These are phyloP conservation scores for Tilletia horrida DNA, from an alignment of 1,284 basidiomycete genomes.

Conservation along the genomic window DNA sequence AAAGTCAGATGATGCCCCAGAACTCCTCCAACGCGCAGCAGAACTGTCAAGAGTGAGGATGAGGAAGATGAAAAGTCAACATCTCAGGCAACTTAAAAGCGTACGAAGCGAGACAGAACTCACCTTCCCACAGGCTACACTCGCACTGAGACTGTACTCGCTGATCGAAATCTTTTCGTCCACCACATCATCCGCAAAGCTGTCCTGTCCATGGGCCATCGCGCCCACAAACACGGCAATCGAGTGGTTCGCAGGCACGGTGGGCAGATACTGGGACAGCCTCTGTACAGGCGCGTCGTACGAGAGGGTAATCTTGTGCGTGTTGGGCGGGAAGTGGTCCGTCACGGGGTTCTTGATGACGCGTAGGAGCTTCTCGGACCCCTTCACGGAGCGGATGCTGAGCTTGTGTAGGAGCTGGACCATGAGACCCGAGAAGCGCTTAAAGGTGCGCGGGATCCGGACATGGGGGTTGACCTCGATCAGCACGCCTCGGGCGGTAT, in stretches of 20 bases:
- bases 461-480: slow-evolving; percentile 99
- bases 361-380: slow-evolving; percentile 91
- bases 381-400: slow-evolving; percentile 90
- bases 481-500: slow-evolving; percentile 91
- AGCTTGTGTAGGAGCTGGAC: slow-evolving; percentile 93
- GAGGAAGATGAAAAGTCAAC: slow-evolving; percentile 7
- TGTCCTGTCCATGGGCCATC: slow-evolving; percentile 66
- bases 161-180: slow-evolving; percentile 97
- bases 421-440: slow-evolving; percentile 97
- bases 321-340: slow-evolving; percentile 92
- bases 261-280: slow-evolving; percentile 76
- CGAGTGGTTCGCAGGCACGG: slow-evolving; percentile 77
- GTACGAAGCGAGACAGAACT: no score
- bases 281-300: slow-evolving; percentile 77
- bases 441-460: slow-evolving; percentile 95
- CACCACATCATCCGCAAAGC: slow-evolving; percentile 93
- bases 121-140: slow-evolving; percentile 92
- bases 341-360: slow-evolving; percentile 98
- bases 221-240: slow-evolving; percentile 95
- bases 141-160: slow-evolving; percentile 88
- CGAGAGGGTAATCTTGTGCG: slow-evolving; percentile 88
- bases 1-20: slow-evolving; percentile 55
- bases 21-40: slow-evolving; percentile 63
- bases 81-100: no score
- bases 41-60: slow-evolving; percentile 59